A percentile compares a stretch with the other conserved stretches of the same genome.
These are phyloP conservation scores for Mycena polygramma DNA, from an alignment of 768 basidiomycete genomes.

Conservation along the genomic window DNA sequence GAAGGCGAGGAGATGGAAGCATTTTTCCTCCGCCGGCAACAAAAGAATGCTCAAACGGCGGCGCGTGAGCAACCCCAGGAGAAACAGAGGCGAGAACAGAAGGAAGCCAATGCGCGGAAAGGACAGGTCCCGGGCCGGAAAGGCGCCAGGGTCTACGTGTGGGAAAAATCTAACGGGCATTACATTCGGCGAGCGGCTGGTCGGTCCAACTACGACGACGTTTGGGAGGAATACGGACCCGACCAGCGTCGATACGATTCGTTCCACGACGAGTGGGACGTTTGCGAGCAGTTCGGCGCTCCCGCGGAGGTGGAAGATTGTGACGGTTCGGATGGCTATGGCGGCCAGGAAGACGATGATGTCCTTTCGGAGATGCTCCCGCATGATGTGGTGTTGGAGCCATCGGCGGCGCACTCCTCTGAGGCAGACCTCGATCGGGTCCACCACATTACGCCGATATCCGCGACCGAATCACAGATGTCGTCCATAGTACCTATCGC, in stretches of 20 bases:
- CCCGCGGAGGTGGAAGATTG: not conserved
- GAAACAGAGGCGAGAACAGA: not conserved
- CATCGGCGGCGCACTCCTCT: not conserved
- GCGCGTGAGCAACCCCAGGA: not conserved
- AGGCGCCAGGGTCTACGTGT: conserved; percentile 12
- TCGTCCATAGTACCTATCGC: not conserved
- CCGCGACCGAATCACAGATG: not conserved
- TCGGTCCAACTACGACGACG: not conserved
- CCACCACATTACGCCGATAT: not conserved
- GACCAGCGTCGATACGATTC: conserved; percentile 15
- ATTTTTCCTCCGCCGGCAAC: not conserved
- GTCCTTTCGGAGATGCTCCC: not conserved
- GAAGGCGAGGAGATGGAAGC: not conserved
- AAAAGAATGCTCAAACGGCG: not conserved
- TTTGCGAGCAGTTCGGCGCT: not conserved
- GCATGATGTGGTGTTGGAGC: not conserved
- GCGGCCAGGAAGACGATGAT: not conserved
- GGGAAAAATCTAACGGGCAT: conserved; percentile 4
- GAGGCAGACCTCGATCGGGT: not conserved
- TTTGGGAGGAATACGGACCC: conserved; percentile 8
- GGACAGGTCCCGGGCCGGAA: not conserved
- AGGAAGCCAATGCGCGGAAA: not conserved
- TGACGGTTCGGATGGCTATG: not conserved
- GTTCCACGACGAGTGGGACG: conserved; percentile 18
- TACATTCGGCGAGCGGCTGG: conserved; percentile 6